These are phyloP conservation scores for Penicillium malachiteum DNA, from an alignment of 495 filamentous ascomycete genomes.

Conservation along the genomic window DNA sequence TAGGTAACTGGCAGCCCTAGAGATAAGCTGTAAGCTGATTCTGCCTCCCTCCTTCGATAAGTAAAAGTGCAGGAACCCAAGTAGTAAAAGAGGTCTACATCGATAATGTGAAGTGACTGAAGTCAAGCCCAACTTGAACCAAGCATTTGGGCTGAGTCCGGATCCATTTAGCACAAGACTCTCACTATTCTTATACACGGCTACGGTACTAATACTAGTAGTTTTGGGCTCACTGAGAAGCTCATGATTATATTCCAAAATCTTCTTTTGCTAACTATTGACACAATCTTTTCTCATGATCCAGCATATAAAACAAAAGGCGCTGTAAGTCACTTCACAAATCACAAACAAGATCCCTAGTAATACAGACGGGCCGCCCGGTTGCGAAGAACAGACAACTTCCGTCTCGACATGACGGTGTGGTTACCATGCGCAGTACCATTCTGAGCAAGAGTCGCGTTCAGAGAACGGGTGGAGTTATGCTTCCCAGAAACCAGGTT, in stretches of 20 bases:
- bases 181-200: too few species aligned
- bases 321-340: not conserved
- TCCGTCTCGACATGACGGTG: constrained; percentile 19
- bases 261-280: not conserved
- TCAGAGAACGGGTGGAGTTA: constrained; percentile 10
- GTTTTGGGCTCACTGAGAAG: not conserved
- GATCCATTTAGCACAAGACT: too few species aligned
- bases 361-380: constrained; percentile 16
- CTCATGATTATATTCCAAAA: not conserved
- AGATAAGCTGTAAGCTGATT: too few species aligned
- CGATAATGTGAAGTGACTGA: too few species aligned
- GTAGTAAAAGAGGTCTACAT: too few species aligned
- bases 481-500: constrained; percentile 19
- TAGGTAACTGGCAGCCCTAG: too few species aligned
- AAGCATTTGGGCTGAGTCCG: too few species aligned
- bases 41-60: too few species aligned
- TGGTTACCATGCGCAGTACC: constrained; percentile 18
- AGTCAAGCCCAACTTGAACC: too few species aligned
- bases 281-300: constrained; percentile 2
- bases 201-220: too few species aligned
- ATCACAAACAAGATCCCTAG: not conserved
- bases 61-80: too few species aligned
- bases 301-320: not conserved
- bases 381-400: constrained; percentile 24
- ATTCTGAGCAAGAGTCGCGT: constrained; percentile 16